Evolutionary conservation across 805 yeast species (phyloP).

Genomic region (Monosporozyma solicola): DNA sequence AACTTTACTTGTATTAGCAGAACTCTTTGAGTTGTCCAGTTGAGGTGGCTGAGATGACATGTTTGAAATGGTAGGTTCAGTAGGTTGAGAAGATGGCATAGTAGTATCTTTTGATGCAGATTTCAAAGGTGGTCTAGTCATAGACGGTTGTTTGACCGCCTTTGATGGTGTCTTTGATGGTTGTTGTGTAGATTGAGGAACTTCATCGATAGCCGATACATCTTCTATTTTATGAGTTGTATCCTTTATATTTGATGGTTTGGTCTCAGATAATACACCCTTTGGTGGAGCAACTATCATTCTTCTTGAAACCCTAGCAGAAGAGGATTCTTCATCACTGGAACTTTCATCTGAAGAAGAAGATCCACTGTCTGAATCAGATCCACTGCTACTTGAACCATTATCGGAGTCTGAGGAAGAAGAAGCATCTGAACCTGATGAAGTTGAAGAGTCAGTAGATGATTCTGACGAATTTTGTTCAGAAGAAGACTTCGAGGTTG

Average conservation of each 20-base stretch:
- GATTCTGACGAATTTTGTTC: background rate
- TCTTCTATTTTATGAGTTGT: background rate
- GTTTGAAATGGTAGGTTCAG: background rate
- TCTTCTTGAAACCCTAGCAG: constrained; percentile 27
- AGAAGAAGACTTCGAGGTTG: background rate
- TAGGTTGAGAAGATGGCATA: constrained; percentile 1
- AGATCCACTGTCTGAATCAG: constrained; percentile 1
- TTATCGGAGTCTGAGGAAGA: background rate
- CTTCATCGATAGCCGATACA: constrained; percentile 11
- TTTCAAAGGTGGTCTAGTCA: constrained; percentile 4
- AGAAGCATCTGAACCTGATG: background rate
- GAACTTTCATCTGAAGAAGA: constrained; percentile 13
- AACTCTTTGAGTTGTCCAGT: background rate
- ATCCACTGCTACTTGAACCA: background rate
- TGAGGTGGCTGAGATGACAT: constrained; percentile 4
- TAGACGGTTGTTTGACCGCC: background rate
- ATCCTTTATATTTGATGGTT: background rate
- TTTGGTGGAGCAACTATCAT: constrained; percentile 41
- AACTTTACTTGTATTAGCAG: constrained; percentile 1
- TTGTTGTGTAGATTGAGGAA: constrained; percentile 19
- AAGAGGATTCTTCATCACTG: constrained; percentile 18
- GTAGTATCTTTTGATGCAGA: background rate
- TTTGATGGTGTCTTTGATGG: background rate
- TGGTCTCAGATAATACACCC: constrained; percentile 15
- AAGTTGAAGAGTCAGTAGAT: background rate